phyloP scores from a whole-genome alignment of 2,329 filamentous ascomycete genomes.

The Cytospora paraplurivora region DNA sequence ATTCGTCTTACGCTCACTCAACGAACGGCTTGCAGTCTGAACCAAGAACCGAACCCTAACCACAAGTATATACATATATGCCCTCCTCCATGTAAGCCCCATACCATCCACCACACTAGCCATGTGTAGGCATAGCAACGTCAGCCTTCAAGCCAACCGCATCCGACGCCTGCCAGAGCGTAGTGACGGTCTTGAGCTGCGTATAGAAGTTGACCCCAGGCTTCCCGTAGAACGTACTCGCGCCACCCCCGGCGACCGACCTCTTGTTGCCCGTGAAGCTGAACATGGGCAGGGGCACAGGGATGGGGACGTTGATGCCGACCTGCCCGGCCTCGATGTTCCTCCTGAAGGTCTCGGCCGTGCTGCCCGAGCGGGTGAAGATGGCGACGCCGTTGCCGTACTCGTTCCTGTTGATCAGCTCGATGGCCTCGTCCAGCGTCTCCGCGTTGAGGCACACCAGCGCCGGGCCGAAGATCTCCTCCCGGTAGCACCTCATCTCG shows the following conservation, averaged over 20 bases:
- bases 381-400: conserved; percentile 87
- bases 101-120: conserved; percentile 47
- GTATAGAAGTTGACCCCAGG: conserved; percentile 94
- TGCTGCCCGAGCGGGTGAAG: conserved; percentile 78
- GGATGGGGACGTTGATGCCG: conserved; percentile 82
- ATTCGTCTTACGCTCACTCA: neutral
- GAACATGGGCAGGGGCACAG: conserved; percentile 71
- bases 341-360: conserved; percentile 75
- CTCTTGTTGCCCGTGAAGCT: conserved; percentile 82
- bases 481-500: conserved; percentile 80
- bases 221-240: conserved; percentile 93
- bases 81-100: neutral
- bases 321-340: conserved; percentile 85
- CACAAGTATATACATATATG: neutral
- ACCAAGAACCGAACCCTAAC: neutral
- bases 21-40: neutral
- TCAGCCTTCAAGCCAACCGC: conserved; percentile 70
- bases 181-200: conserved; percentile 95
- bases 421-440: conserved; percentile 77
- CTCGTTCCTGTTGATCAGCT: conserved; percentile 81
- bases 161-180: conserved; percentile 80
- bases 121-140: conserved; percentile 66
- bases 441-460: conserved; percentile 79
- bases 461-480: conserved; percentile 86
- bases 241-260: conserved; percentile 86